These are phyloP conservation scores for Misopates orontium DNA, from an alignment of 257 asterid genomes.

Conservation along the genomic window DNA sequence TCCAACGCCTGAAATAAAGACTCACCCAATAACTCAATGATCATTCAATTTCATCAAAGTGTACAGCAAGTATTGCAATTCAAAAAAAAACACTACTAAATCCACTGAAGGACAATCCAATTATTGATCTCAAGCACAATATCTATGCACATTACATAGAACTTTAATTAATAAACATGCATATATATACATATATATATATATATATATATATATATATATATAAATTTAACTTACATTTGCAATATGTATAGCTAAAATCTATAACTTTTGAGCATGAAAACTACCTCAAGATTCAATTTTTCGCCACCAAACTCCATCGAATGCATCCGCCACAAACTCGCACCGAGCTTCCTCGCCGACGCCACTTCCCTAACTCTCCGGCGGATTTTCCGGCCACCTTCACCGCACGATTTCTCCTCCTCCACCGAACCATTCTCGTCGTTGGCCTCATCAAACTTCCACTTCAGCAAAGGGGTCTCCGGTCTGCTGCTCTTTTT, in stretches of 20 bases:
- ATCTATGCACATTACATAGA: conserved; percentile 2
- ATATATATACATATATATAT: no score
- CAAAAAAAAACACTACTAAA: not conserved
- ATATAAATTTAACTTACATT: not conserved
- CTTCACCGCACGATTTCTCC: conserved; percentile 33
- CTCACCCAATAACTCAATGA: not conserved
- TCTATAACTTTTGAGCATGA: not conserved
- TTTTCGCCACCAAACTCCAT: conserved; percentile 42
- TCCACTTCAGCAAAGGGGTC: conserved; percentile 57
- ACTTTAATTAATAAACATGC: not conserved
- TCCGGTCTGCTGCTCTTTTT: conserved; percentile 51
- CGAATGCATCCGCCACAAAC: conserved; percentile 53
- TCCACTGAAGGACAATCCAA: not conserved
- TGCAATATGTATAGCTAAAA: not conserved
- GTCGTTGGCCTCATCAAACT: conserved; percentile 41
- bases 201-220: no score
- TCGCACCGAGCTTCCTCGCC: conserved; percentile 60
- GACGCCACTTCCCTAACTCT: conserved; percentile 36
- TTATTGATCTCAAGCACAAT: conserved; percentile 5
- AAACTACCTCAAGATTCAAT: conserved; percentile 42
- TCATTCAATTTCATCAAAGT: not conserved
- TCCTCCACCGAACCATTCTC: conserved; percentile 28
- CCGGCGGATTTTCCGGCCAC: conserved; percentile 31
- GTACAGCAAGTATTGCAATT: not conserved
- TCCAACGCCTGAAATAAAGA: not conserved